These are phyloP conservation scores for Peribolospora kevripleyi DNA, from an alignment of 768 basidiomycete species.

Conservation along the genomic window DNA sequence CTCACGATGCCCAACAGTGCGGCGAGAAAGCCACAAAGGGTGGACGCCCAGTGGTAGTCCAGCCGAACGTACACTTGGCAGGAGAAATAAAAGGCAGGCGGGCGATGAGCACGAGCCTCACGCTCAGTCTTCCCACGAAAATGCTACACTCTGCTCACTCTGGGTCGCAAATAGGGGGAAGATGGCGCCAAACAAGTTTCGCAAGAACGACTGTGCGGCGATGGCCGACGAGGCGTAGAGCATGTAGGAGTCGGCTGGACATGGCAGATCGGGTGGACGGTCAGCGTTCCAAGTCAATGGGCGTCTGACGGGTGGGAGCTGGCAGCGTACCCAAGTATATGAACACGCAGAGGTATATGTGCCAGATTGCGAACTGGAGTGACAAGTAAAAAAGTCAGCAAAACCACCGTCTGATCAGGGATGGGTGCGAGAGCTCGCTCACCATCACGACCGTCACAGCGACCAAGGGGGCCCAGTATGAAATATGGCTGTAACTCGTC, in stretches of 20 bases:
- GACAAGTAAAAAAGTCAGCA: no score
- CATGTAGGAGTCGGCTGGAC: not conserved
- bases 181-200: slow-evolving; percentile 26
- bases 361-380: no score
- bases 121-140: not conserved
- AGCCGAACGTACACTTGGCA: slow-evolving; percentile 30
- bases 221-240: slow-evolving; percentile 41
- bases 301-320: not conserved
- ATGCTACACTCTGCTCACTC: not conserved
- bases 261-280: no score
- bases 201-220: slow-evolving; percentile 39
- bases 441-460: no score
- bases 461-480: no score
- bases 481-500: no score
- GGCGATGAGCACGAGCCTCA: not conserved
- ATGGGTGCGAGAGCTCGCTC: no score
- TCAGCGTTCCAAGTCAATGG: not conserved
- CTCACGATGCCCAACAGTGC: slow-evolving; percentile 31
- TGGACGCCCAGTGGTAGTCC: slow-evolving; percentile 37
- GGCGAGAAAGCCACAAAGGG: slow-evolving; percentile 32
- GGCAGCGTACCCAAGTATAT: slow-evolving; percentile 24
- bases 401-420: no score
- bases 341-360: slow-evolving; percentile 35
- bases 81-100: not conserved
- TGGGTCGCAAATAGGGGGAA: slow-evolving; percentile 41